Conservation (phyloP, 2,329 filamentous ascomycete species). For the Penicillium brevicompactum region DNA sequence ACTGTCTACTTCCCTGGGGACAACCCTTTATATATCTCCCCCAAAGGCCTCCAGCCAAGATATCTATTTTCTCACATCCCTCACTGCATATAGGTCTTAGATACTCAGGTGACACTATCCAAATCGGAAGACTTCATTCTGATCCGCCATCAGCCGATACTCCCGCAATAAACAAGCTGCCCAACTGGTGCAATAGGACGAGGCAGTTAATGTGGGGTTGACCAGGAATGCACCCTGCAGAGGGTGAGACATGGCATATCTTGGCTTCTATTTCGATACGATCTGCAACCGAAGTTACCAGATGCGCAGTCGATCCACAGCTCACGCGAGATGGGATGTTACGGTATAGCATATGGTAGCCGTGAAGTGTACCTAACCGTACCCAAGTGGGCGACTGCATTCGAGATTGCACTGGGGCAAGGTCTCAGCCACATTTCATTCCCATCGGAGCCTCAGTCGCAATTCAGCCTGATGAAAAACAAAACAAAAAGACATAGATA, state of each 20-base stretch:
- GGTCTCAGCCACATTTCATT: conserved; percentile 1
- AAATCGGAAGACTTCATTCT: background rate
- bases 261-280: conserved; percentile 5
- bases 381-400: conserved; percentile 1
- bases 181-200: conserved; percentile 9
- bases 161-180: background rate
- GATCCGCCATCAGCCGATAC: background rate
- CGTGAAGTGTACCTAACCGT: background rate
- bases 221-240: conserved; percentile 1
- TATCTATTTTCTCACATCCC: conserved; percentile 11
- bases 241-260: conserved; percentile 19
- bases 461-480: background rate
- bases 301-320: conserved; percentile 6
- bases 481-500: background rate
- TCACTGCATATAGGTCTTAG: conserved; percentile 18
- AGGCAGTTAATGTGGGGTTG: conserved; percentile 4
- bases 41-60: conserved; percentile 2
- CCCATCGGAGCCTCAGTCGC: background rate
- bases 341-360: background rate
- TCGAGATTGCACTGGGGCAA: conserved; percentile 15
- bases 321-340: conserved; percentile 5
- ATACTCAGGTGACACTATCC: conserved; percentile 8
- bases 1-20: background rate
- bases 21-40: conserved; percentile 16
- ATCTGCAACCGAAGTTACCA: background rate